These are phyloP conservation scores for Leccinum imitatum DNA, from an alignment of 768 basidiomycete genomes.

Conservation along the genomic window DNA sequence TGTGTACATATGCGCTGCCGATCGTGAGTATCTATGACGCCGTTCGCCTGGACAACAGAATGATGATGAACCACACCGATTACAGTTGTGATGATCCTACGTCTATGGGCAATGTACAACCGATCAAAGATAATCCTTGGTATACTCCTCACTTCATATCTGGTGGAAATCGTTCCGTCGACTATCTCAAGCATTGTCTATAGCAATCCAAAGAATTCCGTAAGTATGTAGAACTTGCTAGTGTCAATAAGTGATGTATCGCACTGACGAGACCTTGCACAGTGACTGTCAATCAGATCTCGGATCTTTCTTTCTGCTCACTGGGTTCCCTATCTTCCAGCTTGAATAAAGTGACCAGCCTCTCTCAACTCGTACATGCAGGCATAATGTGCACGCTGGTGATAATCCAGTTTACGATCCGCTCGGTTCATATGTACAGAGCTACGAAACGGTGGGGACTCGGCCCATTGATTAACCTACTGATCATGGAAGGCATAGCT, in stretches of 20 bases:
- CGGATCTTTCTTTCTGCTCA: not conserved
- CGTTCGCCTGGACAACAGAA: not conserved
- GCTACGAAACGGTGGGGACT: not conserved
- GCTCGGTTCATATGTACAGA: not conserved
- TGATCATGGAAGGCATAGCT: not conserved
- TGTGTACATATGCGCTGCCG: not conserved
- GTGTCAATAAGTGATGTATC: not conserved
- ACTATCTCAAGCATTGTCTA: not conserved
- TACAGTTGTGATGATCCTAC: not conserved
- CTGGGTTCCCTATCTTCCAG: not conserved
- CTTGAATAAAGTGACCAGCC: not conserved
- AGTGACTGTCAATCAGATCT: not conserved
- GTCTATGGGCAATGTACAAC: not conserved
- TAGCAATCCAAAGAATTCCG: not conserved
- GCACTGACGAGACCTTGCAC: not conserved
- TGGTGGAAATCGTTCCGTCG: not conserved
- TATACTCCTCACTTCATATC: not conserved
- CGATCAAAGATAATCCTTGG: not conserved
- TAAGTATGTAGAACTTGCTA: no score
- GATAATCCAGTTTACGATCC: not conserved
- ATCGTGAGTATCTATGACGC: not conserved
- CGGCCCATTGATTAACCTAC: not conserved
- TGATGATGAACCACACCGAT: not conserved
- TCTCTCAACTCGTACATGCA: not conserved
- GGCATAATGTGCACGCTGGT: not conserved